Base-by-base conservation (phyloP, 139 green algal species). In the Tetradesmus obliquus region DNA sequence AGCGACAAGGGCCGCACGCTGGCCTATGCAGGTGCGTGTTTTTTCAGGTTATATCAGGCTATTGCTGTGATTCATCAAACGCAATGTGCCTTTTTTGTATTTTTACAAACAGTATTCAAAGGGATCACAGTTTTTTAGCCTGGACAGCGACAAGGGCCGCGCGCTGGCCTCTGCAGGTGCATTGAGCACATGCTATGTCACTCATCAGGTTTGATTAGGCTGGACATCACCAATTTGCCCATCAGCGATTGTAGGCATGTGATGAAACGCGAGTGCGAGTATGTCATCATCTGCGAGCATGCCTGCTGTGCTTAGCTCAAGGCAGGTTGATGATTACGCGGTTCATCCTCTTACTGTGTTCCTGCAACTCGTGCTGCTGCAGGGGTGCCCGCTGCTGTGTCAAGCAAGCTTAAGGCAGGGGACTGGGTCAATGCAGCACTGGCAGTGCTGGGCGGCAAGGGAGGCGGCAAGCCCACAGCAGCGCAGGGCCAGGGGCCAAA, bases 361-460 rank as follows among this genome's bases (percentile, higher is more conserved):
- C 53, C 4, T 57, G 9, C 4, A 55, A 8, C 5, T 83, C 72
- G 13, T 83, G 76, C 5, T 55, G 17, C 12, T 55, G 94, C 95
- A 24, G 96, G 93, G 24, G 98, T 99, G 79, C 96, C 98, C 8
- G 88, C 97, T 22, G 94, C 93, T 0, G 60, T 96, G 3, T 87
- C 82, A 12, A 87, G 85, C 83, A 95, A 95, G 92, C 90, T 99
- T 62, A 94, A 96, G 54, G 97, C 97, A 3, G 94, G 95, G n/a
- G 95, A 97, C 62, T 99, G 97, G 96, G 92, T 98, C 20, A 94
- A 91, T n/a, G 82, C 93, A 22, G 92, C 95, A 72, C 94, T 98
- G 32, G 82, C 71, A 2, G 89, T 93, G 24, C 84, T 99, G 72
- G 97, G 96, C 6, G 98, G 98, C 87, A 99, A 99, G 95, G 98